A percentile compares a stretch with the other conserved stretches of the same genome.
phyloP scores from a whole-genome alignment of 1,284 basidiomycete species.

The Ustilago xerochloae region DNA sequence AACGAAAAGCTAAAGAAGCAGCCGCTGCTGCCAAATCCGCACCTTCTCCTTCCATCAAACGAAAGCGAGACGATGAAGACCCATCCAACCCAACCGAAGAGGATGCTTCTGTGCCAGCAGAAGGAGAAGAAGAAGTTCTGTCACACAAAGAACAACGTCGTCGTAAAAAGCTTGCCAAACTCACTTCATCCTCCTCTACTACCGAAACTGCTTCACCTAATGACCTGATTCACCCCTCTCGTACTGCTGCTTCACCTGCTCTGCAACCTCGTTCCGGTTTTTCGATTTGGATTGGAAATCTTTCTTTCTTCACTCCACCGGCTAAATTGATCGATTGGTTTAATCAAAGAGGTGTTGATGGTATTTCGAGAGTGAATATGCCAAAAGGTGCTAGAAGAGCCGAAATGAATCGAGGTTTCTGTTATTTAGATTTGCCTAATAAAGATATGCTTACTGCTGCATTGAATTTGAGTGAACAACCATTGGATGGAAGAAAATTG shows the following conservation, averaged over 20 bases:
- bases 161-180: conserved; percentile 43
- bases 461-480: conserved; percentile 82
- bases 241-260: conserved; percentile 7
- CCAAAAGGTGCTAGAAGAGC: conserved; percentile 70
- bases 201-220: conserved; percentile 36
- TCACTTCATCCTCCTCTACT: conserved; percentile 3
- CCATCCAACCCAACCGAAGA: conserved; percentile 75
- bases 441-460: conserved; percentile 79
- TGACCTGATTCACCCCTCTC: conserved; percentile 13
- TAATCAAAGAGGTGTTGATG: conserved; percentile 55
- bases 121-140: conserved; percentile 47
- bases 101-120: conserved; percentile 52
- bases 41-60: background rate
- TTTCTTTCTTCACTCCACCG: conserved; percentile 58
- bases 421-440: conserved; percentile 91
- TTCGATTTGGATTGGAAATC: conserved; percentile 72
- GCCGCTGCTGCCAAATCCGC: background rate
- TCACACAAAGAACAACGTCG: conserved; percentile 65
- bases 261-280: conserved; percentile 71
- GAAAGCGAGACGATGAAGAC: conserved; percentile 77
- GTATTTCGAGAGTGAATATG: conserved; percentile 72
- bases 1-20: conserved; percentile 39
- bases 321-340: conserved; percentile 60
- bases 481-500: conserved; percentile 84
- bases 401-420: conserved; percentile 78